Percentiles rank a stretch among this genome's conserved stretches.
phyloP scores from a whole-genome alignment of 306 rosid species.

The Fagus sylvatica region DNA sequence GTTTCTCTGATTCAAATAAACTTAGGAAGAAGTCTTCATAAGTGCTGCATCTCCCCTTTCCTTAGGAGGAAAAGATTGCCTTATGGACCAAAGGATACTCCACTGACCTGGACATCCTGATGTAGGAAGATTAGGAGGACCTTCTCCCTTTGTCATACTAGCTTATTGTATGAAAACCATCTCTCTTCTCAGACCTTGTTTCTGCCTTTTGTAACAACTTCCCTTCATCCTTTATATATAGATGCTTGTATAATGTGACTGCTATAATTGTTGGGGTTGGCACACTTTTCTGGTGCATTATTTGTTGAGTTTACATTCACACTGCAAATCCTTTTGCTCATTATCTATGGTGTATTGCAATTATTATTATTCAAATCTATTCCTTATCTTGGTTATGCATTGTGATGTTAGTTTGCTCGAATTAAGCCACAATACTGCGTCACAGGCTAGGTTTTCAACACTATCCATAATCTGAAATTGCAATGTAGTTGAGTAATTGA shows the following conservation, averaged over 20 bases:
- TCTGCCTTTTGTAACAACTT: background rate
- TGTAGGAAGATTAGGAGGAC: background rate
- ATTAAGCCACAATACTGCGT: background rate
- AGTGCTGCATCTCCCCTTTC: background rate
- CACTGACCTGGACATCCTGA: slow-evolving; percentile 5
- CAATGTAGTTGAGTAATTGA: background rate
- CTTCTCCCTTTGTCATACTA: background rate
- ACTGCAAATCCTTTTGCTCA: background rate
- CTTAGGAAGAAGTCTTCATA: background rate
- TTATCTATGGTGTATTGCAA: background rate
- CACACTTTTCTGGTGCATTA: background rate
- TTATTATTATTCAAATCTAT: background rate
- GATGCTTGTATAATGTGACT: background rate
- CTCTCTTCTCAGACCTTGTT: background rate
- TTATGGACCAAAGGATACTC: background rate
- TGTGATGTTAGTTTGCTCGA: background rate
- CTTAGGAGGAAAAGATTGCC: slow-evolving; percentile 8
- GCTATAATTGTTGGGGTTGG: background rate
- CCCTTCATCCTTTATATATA: background rate
- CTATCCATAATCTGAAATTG: background rate
- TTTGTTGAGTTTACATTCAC: background rate
- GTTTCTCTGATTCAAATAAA: background rate
- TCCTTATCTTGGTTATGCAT: background rate
- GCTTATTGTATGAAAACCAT: background rate
- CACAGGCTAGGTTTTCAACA: background rate